These are phyloP conservation scores for Puccinia hordei DNA, from an alignment of 1,284 basidiomycete species.

Conservation along the genomic window DNA sequence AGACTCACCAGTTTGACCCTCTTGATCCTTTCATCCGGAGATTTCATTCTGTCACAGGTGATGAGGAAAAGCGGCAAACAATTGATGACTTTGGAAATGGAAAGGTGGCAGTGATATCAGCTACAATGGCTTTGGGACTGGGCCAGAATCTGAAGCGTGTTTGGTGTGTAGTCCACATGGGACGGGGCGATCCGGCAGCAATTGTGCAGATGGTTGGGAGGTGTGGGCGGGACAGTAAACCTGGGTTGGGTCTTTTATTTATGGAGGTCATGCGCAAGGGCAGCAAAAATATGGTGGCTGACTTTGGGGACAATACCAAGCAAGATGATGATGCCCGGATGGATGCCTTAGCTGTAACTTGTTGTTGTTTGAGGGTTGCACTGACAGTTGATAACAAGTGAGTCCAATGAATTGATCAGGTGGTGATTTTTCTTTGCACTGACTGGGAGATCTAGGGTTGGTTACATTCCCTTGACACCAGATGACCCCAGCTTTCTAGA, in stretches of 20 bases:
- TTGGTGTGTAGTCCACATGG: neutral
- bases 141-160: conserved; percentile 23
- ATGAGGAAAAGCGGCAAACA: neutral
- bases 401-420: too few species aligned
- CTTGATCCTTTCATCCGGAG: neutral
- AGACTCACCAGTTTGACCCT: neutral
- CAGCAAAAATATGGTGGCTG: neutral
- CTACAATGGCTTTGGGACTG: conserved; percentile 26
- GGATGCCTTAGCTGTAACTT: too few species aligned
- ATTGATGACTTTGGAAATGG: neutral
- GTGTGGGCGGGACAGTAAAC: conserved; percentile 3
- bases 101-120: neutral
- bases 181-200: conserved; percentile 27
- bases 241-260: conserved; percentile 1
- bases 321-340: conserved; percentile 16
- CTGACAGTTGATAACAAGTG: too few species aligned
- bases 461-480: too few species aligned
- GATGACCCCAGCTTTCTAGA: too few species aligned
- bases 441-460: too few species aligned
- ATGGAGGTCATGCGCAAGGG: neutral
- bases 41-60: neutral
- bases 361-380: too few species aligned
- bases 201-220: conserved; percentile 35
- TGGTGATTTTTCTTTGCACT: too few species aligned
- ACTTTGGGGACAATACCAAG: neutral